Conservation (phyloP, 1,139 yeast genomes). For the Scheffersomyces lignicola region DNA sequence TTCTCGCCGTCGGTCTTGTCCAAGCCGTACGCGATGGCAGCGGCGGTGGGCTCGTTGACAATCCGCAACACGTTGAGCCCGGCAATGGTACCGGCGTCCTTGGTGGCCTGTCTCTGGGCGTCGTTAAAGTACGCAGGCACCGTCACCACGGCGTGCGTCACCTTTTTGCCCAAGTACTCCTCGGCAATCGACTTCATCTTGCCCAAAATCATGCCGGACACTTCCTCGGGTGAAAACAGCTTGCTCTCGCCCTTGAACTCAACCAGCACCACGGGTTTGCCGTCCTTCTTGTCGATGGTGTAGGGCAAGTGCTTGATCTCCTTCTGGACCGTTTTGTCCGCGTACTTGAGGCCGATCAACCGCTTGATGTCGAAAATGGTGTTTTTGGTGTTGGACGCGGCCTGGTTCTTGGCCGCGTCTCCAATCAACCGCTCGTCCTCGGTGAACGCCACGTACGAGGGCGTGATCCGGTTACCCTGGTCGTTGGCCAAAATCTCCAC, state of each 20-base stretch:
- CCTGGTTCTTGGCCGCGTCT: slow-evolving; percentile 94
- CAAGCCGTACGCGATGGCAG: slow-evolving; percentile 96
- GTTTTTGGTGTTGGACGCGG: slow-evolving; percentile 75
- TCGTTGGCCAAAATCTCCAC: slow-evolving; percentile 93
- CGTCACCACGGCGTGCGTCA: slow-evolving; percentile 92
- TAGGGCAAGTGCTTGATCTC: slow-evolving; percentile 85
- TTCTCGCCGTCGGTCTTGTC: slow-evolving; percentile 66
- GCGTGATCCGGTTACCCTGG: slow-evolving; percentile 95
- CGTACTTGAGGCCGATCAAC: slow-evolving; percentile 76
- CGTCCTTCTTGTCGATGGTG: slow-evolving; percentile 62
- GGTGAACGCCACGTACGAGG: slow-evolving; percentile 85
- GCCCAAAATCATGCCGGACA: slow-evolving; percentile 86
- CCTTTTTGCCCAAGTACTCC: slow-evolving; percentile 84
- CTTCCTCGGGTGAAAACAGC: slow-evolving; percentile 83
- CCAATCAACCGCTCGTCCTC: slow-evolving; percentile 88
- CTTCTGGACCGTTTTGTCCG: slow-evolving; percentile 74
- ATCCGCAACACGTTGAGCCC: slow-evolving; percentile 93
- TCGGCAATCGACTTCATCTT: slow-evolving; percentile 95
- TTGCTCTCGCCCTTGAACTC: slow-evolving; percentile 66
- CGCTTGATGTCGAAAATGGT: slow-evolving; percentile 87
- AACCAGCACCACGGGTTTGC: slow-evolving; percentile 81
- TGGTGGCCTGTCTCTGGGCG: slow-evolving; percentile 98
- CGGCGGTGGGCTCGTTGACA: slow-evolving; percentile 98
- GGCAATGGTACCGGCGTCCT: slow-evolving; percentile 96
- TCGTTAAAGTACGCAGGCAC: slow-evolving; percentile 98